Percentiles rank a stretch among this genome's conserved stretches.
Evolutionary conservation across 1,284 basidiomycete genomes (phyloP).

Genomic region (Phaffia rhodozyma): DNA sequence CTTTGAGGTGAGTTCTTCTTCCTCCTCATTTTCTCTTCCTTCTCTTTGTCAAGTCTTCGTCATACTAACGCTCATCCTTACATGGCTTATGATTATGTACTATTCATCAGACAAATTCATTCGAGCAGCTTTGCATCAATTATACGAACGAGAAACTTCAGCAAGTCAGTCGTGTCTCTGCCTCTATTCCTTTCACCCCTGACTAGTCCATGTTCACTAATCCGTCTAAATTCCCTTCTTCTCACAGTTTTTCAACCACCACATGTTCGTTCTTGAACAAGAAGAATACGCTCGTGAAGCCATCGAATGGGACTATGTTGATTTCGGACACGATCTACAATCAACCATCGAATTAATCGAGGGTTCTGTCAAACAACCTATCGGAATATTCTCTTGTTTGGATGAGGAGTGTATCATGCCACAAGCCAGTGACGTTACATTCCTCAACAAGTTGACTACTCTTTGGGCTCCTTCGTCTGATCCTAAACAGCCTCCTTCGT

Average conservation of each 20-base stretch:
- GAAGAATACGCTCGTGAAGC: conserved; percentile 95
- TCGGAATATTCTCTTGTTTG: conserved; percentile 85
- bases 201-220: neutral
- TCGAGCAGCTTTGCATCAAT: conserved; percentile 98
- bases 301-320: conserved; percentile 98
- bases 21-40: neutral
- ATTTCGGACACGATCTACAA: conserved; percentile 94
- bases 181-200: neutral
- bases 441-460: conserved; percentile 79
- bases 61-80: neutral
- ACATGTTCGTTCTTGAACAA: conserved; percentile 99
- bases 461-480: conserved; percentile 49
- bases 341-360: conserved; percentile 99
- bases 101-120: conserved; percentile 49
- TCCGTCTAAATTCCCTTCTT: neutral
- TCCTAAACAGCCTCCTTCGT: conserved; percentile 22
- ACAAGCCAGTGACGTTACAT: conserved; percentile 86
- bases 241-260: conserved; percentile 81
- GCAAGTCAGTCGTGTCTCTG: conserved; percentile 38
- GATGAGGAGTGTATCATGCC: conserved; percentile 99
- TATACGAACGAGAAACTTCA: conserved; percentile 96
- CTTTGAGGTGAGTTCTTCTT: conserved; percentile 34
- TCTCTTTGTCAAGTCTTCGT: neutral
- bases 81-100: neutral
- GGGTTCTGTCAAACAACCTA: conserved; percentile 44